Evolutionary conservation across 495 filamentous ascomycete genomes (phyloP).

Genomic region (Schizothecium vesticola): DNA sequence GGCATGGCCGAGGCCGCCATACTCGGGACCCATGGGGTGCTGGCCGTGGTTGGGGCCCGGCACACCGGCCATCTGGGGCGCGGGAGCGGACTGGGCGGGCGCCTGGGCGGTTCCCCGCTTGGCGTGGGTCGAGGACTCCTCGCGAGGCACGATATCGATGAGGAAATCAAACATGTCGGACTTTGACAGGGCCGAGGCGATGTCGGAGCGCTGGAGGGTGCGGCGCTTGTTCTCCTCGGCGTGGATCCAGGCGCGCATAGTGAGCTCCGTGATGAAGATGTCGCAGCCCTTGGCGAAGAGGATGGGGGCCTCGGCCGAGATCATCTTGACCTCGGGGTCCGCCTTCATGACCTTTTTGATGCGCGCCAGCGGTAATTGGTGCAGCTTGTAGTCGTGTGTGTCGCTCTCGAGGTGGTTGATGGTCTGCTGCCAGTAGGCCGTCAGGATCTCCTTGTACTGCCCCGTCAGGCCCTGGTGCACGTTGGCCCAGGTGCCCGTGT

Average conservation of each 20-base stretch:
- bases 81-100: conserved; percentile 41
- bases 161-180: conserved; percentile 99
- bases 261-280: conserved; percentile 98
- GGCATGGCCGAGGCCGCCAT: conserved; percentile 31
- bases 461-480: conserved; percentile 93
- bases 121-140: conserved; percentile 79
- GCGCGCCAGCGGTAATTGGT: conserved; percentile 88
- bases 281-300: conserved; percentile 98
- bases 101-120: conserved; percentile 60
- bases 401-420: conserved; percentile 92
- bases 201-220: conserved; percentile 91
- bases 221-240: conserved; percentile 98
- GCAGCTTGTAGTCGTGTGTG: conserved; percentile 95
- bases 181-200: conserved; percentile 90
- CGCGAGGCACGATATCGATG: conserved; percentile 95
- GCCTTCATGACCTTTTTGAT: conserved; percentile 99
- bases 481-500: conserved; percentile 93
- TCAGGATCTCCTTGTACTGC: conserved; percentile 91
- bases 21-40: conserved; percentile 54
- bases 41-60: conserved; percentile 55
- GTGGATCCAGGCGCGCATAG: conserved; percentile 99
- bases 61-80: conserved; percentile 54
- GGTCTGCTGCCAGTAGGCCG: conserved; percentile 97
- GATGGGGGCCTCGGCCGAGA: conserved; percentile 95
- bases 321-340: conserved; percentile 99